These are phyloP conservation scores for Strobilomyces confusus DNA, from an alignment of 768 basidiomycete species.

Conservation along the genomic window DNA sequence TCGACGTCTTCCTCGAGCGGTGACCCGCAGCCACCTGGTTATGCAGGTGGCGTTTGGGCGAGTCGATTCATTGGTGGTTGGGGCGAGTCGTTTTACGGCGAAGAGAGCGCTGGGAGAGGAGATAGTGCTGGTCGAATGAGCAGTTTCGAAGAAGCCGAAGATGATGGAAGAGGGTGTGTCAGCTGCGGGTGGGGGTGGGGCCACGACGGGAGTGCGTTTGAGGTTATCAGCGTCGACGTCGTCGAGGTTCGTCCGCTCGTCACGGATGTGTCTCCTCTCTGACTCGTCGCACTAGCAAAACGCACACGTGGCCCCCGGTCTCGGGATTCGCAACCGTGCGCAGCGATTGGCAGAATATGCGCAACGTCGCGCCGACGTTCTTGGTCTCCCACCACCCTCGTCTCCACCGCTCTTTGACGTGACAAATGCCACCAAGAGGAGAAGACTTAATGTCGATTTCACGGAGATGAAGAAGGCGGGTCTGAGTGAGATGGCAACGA, in stretches of 20 bases:
- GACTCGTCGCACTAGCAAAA: conserved; percentile 37
- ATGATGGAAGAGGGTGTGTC: conserved; percentile 58
- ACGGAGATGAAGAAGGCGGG: conserved; percentile 19
- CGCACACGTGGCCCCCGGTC: conserved; percentile 49
- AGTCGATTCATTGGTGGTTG: conserved; percentile 41
- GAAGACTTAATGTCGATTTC: conserved; percentile 24
- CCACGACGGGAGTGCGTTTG: conserved; percentile 74
- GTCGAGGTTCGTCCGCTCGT: conserved; percentile 46
- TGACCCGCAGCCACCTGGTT: conserved; percentile 22
- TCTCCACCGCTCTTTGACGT: conserved; percentile 28
- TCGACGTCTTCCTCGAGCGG: conserved; percentile 25
- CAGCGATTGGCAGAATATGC: conserved; percentile 68
- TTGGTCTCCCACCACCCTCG: conserved; percentile 26
- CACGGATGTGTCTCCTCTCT: conserved; percentile 1
- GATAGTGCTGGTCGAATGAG: conserved; percentile 25
- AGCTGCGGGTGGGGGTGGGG: conserved; percentile 76
- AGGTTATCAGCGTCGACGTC: conserved; percentile 62
- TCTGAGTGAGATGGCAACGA: conserved; percentile 18
- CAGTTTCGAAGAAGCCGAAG: conserved; percentile 38
- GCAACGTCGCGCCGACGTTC: conserved; percentile 50
- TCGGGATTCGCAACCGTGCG: conserved; percentile 56
- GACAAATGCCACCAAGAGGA: conserved; percentile 35
- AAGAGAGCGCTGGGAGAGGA: conserved; percentile 28
- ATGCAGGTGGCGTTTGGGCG: conserved; percentile 32
- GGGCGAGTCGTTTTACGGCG: conserved; percentile 34